Evolutionary conservation across 1,284 basidiomycete genomes (phyloP), one percentile per base, ranked within the genome.

Genomic region (Austroboletus sp.): DNA sequence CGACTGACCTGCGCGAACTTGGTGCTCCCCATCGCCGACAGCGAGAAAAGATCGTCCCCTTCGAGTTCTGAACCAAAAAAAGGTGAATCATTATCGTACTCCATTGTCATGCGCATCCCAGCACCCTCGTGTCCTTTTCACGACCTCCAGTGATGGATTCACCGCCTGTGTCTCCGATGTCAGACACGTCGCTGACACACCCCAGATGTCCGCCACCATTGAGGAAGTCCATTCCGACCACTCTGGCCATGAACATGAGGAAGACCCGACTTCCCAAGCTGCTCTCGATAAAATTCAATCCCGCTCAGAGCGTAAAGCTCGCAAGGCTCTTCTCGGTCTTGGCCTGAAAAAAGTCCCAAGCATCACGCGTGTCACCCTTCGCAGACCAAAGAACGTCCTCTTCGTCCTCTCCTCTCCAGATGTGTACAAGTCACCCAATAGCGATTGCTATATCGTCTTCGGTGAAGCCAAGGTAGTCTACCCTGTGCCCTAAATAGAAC

Each of bases 371-470:
- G 95, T 98, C 52, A 96, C 93, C 52, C 79, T 98, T 65, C 78
- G 92, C 66, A 79, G 93, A 67, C 89, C 93, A 46, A 95, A 95
- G 74, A 95, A 95, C 66, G 90, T 93, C 54, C 81, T 98, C 51
- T 89, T 97, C 67, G 94, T 98, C 53, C 81, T 98, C 59, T 80
- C 89, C 51, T 76, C 86, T 49, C 95, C 96, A 44, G 95, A 98
- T 58, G 95, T 98, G 44, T 98, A 91, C 85, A 98, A 97, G 77
- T 93, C 92, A 43, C 83, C 89, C 42, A 90, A 89, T 71, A 93
- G 90, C 62, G 96, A 98, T 71, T 91, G 88, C 71, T 98, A 98
- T 79, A 92, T 98, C 66, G 92, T 98, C 55, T 98, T 98, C 60
- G 95, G 95, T 58, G 95, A 98, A 76, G 93, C 92, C 57, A 96